Percentiles rank a stretch among this genome's conserved stretches.
phyloP scores from a whole-genome alignment of 139 green algal species.

The Deuterostichococcus epilithicus region DNA sequence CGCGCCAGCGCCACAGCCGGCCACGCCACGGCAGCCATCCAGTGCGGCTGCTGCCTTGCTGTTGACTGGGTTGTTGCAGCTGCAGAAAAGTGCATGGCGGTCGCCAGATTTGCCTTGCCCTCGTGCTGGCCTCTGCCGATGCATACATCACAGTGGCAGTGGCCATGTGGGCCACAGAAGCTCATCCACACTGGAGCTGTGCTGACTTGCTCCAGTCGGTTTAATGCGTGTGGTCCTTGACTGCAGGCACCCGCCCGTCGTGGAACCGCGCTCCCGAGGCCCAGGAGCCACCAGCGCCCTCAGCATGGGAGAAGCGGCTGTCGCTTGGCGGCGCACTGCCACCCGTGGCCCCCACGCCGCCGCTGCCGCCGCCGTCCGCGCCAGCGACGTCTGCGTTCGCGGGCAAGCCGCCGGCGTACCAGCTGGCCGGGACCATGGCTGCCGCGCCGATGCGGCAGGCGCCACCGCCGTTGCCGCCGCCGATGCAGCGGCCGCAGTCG shows the following conservation, averaged over 20 bases:
- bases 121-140: no score
- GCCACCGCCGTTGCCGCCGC: background rate
- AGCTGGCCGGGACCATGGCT: no score
- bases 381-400: no score
- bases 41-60: background rate
- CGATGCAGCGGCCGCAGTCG: conserved; percentile 4
- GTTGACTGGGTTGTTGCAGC: no score
- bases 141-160: no score
- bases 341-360: background rate
- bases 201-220: no score
- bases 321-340: background rate
- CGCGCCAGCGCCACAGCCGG: background rate
- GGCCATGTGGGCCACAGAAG: no score
- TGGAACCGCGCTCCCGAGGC: background rate
- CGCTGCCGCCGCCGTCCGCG: background rate
- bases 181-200: no score
- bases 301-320: background rate
- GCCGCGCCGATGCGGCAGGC: background rate
- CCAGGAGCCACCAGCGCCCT: background rate
- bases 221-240: no score
- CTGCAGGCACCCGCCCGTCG: background rate
- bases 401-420: no score
- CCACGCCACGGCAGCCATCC: background rate
- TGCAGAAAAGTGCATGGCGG: no score
- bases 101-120: no score